Conservation (phyloP, 768 basidiomycete genomes). For the Leccinum obscurum region DNA sequence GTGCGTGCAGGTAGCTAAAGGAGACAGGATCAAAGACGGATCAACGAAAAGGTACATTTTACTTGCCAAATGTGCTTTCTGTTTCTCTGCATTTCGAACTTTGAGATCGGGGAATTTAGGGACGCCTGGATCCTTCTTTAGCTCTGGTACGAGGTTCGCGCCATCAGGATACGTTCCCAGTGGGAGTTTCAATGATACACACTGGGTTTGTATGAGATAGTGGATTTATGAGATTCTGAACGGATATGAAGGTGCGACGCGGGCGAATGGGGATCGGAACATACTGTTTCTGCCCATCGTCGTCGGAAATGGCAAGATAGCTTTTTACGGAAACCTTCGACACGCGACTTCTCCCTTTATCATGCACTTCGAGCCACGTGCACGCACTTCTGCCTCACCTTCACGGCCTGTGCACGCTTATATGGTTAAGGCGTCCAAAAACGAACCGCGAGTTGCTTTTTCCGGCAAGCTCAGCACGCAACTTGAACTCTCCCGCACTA, state of each 20-base stretch:
- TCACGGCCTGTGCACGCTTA: no score
- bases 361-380: no score
- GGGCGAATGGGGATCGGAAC: constrained; percentile 6
- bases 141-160: constrained; percentile 42
- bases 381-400: no score
- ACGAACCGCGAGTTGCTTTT: no score
- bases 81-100: constrained; percentile 51
- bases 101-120: constrained; percentile 80
- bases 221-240: constrained; percentile 27
- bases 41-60: neutral
- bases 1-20: constrained; percentile 26
- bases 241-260: neutral
- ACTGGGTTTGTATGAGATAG: constrained; percentile 30
- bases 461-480: no score
- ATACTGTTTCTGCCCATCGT: constrained; percentile 35
- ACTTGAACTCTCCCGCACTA: no score
- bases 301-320: neutral
- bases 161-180: constrained; percentile 10
- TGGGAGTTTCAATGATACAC: constrained; percentile 1
- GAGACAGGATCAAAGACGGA: neutral
- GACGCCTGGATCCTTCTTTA: constrained; percentile 88
- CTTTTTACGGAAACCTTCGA: neutral
- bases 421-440: no score
- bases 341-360: no score
- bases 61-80: constrained; percentile 45